Conservation (phyloP, 2,329 filamentous ascomycete genomes). For the Huntiella decipiens region DNA sequence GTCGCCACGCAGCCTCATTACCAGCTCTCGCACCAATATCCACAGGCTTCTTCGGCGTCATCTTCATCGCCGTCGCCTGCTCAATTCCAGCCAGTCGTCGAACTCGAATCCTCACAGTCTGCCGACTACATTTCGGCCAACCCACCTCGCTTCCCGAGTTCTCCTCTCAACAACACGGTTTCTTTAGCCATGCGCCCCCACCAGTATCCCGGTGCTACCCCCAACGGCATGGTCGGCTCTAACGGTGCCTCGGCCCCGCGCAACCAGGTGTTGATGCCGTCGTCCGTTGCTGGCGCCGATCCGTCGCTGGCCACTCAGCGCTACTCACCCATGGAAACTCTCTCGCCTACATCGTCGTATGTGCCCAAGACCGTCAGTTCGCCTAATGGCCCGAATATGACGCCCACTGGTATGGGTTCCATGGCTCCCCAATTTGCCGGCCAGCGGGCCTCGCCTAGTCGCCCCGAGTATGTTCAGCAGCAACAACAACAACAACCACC, state of each 20-base stretch:
- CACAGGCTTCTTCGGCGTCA: neutral
- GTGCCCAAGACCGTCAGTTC: conserved; percentile 41
- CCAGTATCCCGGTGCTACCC: conserved; percentile 41
- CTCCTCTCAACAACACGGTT: conserved; percentile 12
- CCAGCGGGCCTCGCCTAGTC: conserved; percentile 61
- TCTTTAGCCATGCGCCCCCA: conserved; percentile 70
- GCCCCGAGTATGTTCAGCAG: conserved; percentile 37
- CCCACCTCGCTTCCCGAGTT: neutral
- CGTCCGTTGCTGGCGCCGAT: conserved; percentile 28
- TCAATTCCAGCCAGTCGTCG: no score
- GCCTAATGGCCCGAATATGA: conserved; percentile 59
- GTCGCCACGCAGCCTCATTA: neutral
- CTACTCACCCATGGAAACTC: conserved; percentile 88
- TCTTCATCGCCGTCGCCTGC: neutral
- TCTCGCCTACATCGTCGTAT: conserved; percentile 68
- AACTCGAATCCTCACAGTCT: no score
- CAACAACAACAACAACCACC: conserved; percentile 8
- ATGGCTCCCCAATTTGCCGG: conserved; percentile 42
- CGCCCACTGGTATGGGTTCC: conserved; percentile 60
- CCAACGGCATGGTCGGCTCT: conserved; percentile 19
- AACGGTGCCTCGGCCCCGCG: conserved; percentile 44
- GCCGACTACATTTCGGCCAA: no score
- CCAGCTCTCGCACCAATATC: neutral
- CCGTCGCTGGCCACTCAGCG: conserved; percentile 70
- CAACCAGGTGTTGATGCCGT: conserved; percentile 9